Evolutionary conservation across 352 stramenopile species (phyloP), one percentile per base, ranked within the genome.

Genomic region (Phytophthora melonis): DNA sequence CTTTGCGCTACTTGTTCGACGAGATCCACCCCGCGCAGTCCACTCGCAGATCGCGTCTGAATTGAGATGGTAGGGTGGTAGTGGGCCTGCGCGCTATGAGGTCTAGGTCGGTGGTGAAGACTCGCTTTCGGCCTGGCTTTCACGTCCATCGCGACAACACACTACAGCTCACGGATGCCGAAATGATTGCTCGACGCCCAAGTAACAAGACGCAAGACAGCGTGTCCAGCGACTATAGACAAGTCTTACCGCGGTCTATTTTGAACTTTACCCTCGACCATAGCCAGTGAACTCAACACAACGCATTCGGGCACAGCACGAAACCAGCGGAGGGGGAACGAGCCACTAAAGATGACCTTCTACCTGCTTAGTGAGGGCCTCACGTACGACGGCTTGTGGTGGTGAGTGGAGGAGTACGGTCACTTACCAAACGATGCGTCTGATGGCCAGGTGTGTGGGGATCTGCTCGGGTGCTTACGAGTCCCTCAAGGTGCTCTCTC

Each of bases 291-390:
- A 19, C 34, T 16, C 41, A 39, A 16, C 62, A 76, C 50, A 76
- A 65, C 57, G 21, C 36, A 65, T 59, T 68, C 23, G 18, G 14
- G 49, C 32, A 47, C 23, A 14, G n/a, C 32, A 58, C 56, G 63
- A 65, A 66, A 58, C 52, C 11, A 63, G 53, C 7, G 30, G 23
- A 25, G 19, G 43, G 50, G 8, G 23, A 36, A 3, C 41, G 7
- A 18, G 7, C 27, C 27, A 32, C 27, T 32, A 36, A 72, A 8
- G 57, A 93, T 93, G 86, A 83, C 78, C 60, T 89, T 93, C 69
- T 93, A 92, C 67, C 75, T 93, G 21, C 66, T 93, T 27, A 93
- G 84, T 66, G 81, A 92, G 78, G 78, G 84, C 10, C 79, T 93
- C 66, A 87, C 81, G 86, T 93, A 72, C 62, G 82, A 74, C 7